These are phyloP conservation scores for Candida glucosophila DNA, from an alignment of 1,139 yeast species.

Conservation along the genomic window DNA sequence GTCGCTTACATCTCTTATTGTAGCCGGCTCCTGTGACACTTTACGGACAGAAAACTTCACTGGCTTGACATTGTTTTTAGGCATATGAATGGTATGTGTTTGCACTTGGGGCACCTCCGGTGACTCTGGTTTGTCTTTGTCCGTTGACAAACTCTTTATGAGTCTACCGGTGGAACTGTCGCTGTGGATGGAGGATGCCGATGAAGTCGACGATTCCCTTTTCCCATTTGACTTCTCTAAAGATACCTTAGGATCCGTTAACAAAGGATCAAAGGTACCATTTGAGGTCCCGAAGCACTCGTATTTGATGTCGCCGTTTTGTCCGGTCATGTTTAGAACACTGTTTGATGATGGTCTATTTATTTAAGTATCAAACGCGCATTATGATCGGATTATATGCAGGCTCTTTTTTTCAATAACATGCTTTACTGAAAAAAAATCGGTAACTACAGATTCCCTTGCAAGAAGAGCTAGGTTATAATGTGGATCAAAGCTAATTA, in stretches of 20 bases:
- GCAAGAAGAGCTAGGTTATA: too few relatives aligned
- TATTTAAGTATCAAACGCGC: too few relatives aligned
- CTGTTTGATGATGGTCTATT: conserved; percentile 5
- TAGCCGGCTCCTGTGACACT: conserved; percentile 28
- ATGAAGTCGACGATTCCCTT: conserved; percentile 10
- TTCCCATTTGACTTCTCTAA: background rate
- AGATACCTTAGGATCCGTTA: too few relatives aligned
- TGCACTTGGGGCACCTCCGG: conserved; percentile 2
- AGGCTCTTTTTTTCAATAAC: too few relatives aligned
- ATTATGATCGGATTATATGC: too few relatives aligned
- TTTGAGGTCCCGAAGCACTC: too few relatives aligned
- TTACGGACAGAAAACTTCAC: conserved; percentile 36
- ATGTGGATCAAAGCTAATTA: too few relatives aligned
- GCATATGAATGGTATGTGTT: conserved; percentile 3
- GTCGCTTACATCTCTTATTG: too few relatives aligned
- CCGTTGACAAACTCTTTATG: conserved; percentile 19
- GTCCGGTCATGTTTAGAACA: too few relatives aligned
- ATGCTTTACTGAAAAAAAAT: too few relatives aligned
- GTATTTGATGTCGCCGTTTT: background rate
- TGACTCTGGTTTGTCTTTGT: conserved; percentile 5
- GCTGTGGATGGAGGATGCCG: conserved; percentile 20
- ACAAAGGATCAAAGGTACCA: conserved; percentile 1
- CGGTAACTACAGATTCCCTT: too few relatives aligned
- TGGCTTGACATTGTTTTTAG: conserved; percentile 16
- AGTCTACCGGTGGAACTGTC: conserved; percentile 23